These are phyloP conservation scores for Phaeoacremonium minimum DNA, from an alignment of 2,329 filamentous ascomycete species.

Conservation along the genomic window DNA sequence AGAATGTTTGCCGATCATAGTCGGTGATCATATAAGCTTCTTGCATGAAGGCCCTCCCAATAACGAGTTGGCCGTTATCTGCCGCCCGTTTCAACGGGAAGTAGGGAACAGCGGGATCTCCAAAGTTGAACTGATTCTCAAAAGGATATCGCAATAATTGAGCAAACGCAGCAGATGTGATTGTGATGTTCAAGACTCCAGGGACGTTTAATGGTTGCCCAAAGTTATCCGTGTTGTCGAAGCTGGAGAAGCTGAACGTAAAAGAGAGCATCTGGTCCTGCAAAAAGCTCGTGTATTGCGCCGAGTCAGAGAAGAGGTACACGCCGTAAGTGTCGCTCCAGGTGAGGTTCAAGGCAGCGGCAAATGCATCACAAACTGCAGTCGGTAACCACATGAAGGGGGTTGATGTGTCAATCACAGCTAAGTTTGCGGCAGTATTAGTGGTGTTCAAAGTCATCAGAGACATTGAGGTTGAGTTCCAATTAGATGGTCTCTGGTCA, in stretches of 20 bases:
- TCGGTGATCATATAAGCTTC: slow-evolving; percentile 59
- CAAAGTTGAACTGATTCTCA: slow-evolving; percentile 37
- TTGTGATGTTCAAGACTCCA: slow-evolving; percentile 52
- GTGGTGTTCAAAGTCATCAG: slow-evolving; percentile 41
- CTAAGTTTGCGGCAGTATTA: slow-evolving; percentile 42
- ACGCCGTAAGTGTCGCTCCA: slow-evolving; percentile 61
- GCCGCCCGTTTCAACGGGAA: slow-evolving; percentile 60
- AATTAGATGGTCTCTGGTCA: slow-evolving; percentile 26
- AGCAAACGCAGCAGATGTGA: slow-evolving; percentile 46
- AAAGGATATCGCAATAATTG: slow-evolving; percentile 46
- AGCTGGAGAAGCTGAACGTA: slow-evolving; percentile 52
- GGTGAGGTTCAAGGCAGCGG: slow-evolving; percentile 56
- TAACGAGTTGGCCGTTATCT: slow-evolving; percentile 50
- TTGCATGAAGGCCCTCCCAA: slow-evolving; percentile 67
- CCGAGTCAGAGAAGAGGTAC: slow-evolving; percentile 57
- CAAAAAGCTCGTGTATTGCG: slow-evolving; percentile 44
- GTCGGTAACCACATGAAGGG: slow-evolving; percentile 61
- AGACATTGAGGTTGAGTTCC: slow-evolving; percentile 29
- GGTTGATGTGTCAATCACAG: slow-evolving; percentile 60
- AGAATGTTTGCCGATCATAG: slow-evolving; percentile 50
- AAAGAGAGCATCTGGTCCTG: slow-evolving; percentile 43
- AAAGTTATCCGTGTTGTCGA: slow-evolving; percentile 48
- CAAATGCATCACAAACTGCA: slow-evolving; percentile 59
- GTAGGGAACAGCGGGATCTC: slow-evolving; percentile 47
- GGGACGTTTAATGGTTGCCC: slow-evolving; percentile 41